These are phyloP conservation scores for Penicillium lividum DNA, from an alignment of 495 filamentous ascomycete genomes.

Conservation along the genomic window DNA sequence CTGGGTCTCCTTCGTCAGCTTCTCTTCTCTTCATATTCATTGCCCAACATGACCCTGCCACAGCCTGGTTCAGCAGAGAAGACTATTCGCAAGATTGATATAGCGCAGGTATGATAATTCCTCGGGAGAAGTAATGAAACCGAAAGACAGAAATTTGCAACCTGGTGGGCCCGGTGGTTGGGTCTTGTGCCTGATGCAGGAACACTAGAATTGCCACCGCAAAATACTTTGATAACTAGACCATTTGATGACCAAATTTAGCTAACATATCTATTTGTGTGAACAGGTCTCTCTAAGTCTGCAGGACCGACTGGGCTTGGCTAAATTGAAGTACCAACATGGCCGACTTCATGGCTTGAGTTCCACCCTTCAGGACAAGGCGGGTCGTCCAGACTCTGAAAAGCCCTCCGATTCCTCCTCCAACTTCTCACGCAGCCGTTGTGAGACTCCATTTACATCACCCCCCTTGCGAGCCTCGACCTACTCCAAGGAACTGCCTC, in stretches of 20 bases:
- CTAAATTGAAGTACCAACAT: conserved; percentile 94
- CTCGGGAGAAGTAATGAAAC: neutral
- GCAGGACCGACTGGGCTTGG: conserved; percentile 89
- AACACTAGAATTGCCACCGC: neutral
- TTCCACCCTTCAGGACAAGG: conserved; percentile 66
- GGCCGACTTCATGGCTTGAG: conserved; percentile 52
- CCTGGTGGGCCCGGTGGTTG: conserved; percentile 1
- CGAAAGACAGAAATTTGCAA: neutral
- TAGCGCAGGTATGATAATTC: conserved; percentile 72
- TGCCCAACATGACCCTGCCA: conserved; percentile 36
- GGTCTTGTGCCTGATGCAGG: conserved; percentile 8
- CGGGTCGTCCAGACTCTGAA: conserved; percentile 31
- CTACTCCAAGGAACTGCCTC: conserved; percentile 49
- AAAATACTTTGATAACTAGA: neutral
- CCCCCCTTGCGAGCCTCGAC: conserved; percentile 40
- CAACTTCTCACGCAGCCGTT: conserved; percentile 50
- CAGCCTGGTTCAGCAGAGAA: conserved; percentile 41
- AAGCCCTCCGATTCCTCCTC: conserved; percentile 78
- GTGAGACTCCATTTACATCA: conserved; percentile 49
- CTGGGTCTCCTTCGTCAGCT: conserved; percentile 16
- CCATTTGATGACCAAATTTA: neutral
- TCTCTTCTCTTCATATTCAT: conserved; percentile 17
- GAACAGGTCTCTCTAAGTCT: conserved; percentile 83
- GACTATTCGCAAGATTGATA: conserved; percentile 52
- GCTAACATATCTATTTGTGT: conserved; percentile 12